A percentile compares a stretch with the other conserved stretches of the same genome.
phyloP scores from a whole-genome alignment of 2,329 filamentous ascomycete genomes.

The Fusarium foetens region DNA sequence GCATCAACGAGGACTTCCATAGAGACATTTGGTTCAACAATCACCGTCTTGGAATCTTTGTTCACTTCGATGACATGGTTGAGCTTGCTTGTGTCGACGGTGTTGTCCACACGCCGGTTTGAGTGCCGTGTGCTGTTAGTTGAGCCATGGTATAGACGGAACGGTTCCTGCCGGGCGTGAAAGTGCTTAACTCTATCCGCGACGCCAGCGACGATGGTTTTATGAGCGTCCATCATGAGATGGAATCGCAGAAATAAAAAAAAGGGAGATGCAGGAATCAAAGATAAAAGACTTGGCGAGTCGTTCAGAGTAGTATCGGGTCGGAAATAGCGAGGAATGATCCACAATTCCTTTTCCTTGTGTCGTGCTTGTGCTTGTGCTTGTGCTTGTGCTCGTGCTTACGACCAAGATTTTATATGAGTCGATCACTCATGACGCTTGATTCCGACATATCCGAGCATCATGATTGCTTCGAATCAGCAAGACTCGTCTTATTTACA shows the following conservation, averaged over 20 bases:
- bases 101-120: slow-evolving; percentile 59
- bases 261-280: not conserved
- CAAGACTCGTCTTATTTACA: slow-evolving; percentile 1
- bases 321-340: slow-evolving; percentile 29
- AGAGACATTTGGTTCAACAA: slow-evolving; percentile 77
- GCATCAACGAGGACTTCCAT: slow-evolving; percentile 72
- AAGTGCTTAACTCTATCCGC: slow-evolving; percentile 58
- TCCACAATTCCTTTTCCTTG: slow-evolving; percentile 27
- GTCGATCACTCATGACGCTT: slow-evolving; percentile 9
- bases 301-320: slow-evolving; percentile 26
- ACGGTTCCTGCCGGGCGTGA: slow-evolving; percentile 60
- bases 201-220: slow-evolving; percentile 56
- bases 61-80: slow-evolving; percentile 72
- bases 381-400: not conserved
- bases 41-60: slow-evolving; percentile 59
- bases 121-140: slow-evolving; percentile 78
- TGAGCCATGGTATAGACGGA: slow-evolving; percentile 80
- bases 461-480: slow-evolving; percentile 11
- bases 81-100: slow-evolving; percentile 74
- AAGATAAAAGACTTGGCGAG: slow-evolving; percentile 20
- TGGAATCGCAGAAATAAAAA: not conserved
- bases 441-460: slow-evolving; percentile 32
- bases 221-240: slow-evolving; percentile 55
- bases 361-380: not conserved
- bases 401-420: slow-evolving; percentile 14